Conservation (phyloP, 768 basidiomycete species). For the Boletus reticulatus region DNA sequence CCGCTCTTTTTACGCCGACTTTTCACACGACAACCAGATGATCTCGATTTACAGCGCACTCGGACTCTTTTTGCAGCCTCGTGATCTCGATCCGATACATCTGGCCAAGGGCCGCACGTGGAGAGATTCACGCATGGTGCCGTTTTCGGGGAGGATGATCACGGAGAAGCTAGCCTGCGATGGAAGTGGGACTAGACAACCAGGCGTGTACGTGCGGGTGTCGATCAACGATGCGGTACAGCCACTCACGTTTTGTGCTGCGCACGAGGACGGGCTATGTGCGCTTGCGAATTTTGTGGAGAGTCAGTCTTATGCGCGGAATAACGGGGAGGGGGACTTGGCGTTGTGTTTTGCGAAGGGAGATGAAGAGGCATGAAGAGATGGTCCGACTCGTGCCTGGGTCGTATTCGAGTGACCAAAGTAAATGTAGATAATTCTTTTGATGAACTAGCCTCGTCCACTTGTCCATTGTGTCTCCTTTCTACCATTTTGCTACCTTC, state of each 20-base stretch:
- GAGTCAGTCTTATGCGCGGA: slow-evolving; percentile 65
- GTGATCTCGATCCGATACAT: slow-evolving; percentile 5
- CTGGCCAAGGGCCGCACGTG: slow-evolving; percentile 39
- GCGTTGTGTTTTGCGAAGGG: slow-evolving; percentile 45
- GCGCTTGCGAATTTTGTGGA: slow-evolving; percentile 58
- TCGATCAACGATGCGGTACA: slow-evolving; percentile 72
- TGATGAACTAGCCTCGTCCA: no score
- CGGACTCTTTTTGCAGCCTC: slow-evolving; percentile 48
- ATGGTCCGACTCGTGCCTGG: neutral
- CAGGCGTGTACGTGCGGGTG: slow-evolving; percentile 57
- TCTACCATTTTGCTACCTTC: no score
- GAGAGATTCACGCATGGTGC: slow-evolving; percentile 56
- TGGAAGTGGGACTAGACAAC: neutral
- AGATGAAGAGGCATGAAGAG: neutral
- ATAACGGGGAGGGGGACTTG: slow-evolving; percentile 68
- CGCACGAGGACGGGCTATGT: slow-evolving; percentile 54
- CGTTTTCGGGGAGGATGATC: slow-evolving; percentile 71
- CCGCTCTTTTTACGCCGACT: slow-evolving; percentile 69
- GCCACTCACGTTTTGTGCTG: slow-evolving; percentile 57
- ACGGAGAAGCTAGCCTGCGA: slow-evolving; percentile 61
- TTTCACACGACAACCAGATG: slow-evolving; percentile 85
- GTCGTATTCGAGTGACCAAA: no score
- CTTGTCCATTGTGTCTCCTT: no score
- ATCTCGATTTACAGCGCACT: slow-evolving; percentile 64
- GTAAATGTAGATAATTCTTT: no score